phyloP scores from a whole-genome alignment of 768 basidiomycete genomes.

The Tricholoma terreum region DNA sequence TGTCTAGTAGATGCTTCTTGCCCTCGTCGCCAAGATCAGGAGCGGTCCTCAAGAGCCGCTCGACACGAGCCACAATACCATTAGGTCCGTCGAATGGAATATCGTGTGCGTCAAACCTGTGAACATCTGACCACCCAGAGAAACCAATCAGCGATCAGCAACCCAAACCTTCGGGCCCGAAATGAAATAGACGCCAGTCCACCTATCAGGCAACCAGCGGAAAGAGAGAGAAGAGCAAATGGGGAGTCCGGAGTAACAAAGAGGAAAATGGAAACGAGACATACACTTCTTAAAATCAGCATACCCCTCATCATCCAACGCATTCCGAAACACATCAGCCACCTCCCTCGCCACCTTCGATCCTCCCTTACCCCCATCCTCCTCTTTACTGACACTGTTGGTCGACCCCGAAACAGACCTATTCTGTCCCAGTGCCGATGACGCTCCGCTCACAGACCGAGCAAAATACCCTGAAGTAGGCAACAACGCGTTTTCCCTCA shows the following conservation, averaged over 20 bases:
- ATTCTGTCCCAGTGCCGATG: constrained; percentile 13
- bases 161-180: not conserved
- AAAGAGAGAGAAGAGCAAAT: constrained; percentile 6
- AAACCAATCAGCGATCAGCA: constrained; percentile 11
- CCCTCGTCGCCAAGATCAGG: constrained; percentile 44
- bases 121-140: constrained; percentile 49
- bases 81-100: constrained; percentile 74
- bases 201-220: not conserved
- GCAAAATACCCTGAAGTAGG: constrained; percentile 41
- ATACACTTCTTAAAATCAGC: constrained; percentile 61
- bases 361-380: constrained; percentile 20
- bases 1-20: constrained; percentile 53
- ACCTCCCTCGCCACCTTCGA: constrained; percentile 43
- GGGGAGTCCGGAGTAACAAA: too few relatives aligned
- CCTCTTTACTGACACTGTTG: constrained; percentile 14
- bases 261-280: not conserved
- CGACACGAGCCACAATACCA: constrained; percentile 65
- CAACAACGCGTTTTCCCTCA: constrained; percentile 65
- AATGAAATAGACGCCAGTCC: constrained; percentile 2
- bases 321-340: constrained; percentile 45
- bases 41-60: constrained; percentile 52
- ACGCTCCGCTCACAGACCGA: constrained; percentile 30
- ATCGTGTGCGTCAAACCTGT: constrained; percentile 68
- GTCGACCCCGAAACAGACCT: constrained; percentile 23
- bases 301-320: constrained; percentile 46